Base-by-base conservation (phyloP, 2,329 filamentous ascomycete genomes). In the Ophidiomyces ophidiicola region DNA sequence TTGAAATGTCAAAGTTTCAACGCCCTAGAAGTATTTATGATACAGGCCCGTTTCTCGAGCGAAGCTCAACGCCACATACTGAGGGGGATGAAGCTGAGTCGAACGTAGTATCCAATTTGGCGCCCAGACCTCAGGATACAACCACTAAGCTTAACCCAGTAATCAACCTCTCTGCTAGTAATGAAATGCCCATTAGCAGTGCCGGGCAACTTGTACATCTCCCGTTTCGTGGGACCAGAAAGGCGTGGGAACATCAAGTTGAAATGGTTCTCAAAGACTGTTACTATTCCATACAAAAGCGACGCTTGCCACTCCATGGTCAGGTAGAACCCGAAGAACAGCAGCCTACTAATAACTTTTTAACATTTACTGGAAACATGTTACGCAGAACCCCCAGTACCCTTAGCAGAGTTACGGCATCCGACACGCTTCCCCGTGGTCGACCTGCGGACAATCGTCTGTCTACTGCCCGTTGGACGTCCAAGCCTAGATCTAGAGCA, bases 191-290 rank as follows among this genome's bases (percentile, higher is more conserved):
- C 10, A 42, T 52, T 3, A 75, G 80, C 37, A 26, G 18, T 20
- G 78, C 78, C 46, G 85, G 83, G 0, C 80, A 82, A 3, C 68
- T 96, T 14, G 82, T 96, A 18, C 86, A 78, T 53, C 63, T 72
- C 6, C 77, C 80, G 0, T 92, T 86, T 53, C 74, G 76, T 37
- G 88, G 86, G 5, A 68, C 78, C 0, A 69, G 81, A 53, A 79
- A 78, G 47, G 78, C 75, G 1, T 98, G 90, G 90, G 85, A 94
- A 56, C 70, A 75, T 24, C 86, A 94, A 56, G 70, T 98, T 28
- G 90, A 98, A 61, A 67, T 74, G n/a, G 82, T 96, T 5, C 69
- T 98, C 18, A 94, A 93, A 59, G 79, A 85, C 15, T 94, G 92
- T 44, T 98, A 93, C 59, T 75, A 69, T 19, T 94, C 87, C 0